Base-by-base conservation (phyloP, 2,329 filamentous ascomycete species). In the Spiromastix sp. region DNA sequence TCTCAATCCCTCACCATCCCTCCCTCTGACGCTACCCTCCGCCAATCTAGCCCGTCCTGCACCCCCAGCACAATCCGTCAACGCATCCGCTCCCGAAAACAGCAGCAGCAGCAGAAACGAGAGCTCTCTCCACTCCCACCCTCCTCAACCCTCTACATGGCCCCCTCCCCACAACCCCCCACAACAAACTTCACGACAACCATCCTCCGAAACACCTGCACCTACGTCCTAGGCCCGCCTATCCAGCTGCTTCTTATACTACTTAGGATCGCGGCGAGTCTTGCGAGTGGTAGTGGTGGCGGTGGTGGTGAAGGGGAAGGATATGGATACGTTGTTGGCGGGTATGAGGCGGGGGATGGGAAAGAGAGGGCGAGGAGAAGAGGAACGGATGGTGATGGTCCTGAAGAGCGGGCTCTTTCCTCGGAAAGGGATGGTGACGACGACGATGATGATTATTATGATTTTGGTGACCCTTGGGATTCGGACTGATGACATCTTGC, bases 171-270 rank as follows among this genome's bases (percentile, higher is more conserved):
- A 31, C 56, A 62, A 38, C 51, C 61, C 22, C 55, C 65, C 0
- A 61, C 70, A 21, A 66, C 68, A 34, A 63, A 69, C 28, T 62
- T 81, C 19, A 72, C 76, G 1, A 64, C 74, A 33, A 71, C 77
- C 3, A 72, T 93, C 19, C 71, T 93, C 17, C 74, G 79, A 37
- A 87, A 84, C 59, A 86, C 85, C 0, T 78, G 74, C 43, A 77
- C 83, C 34, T 70, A 91, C 19, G 70, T 93, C 3, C 63, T 94
- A 10, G 77, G 82, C 0, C 85, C 85, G n/a, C 85, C 87, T 0
- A 74, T 79, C 21, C 77, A 87, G 48, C 70, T 93, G 2, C 72
- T 93, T 22, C 69, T 75, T 17, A 66, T 93, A 26, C 86, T 94
- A 69, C 70, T 94, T 4, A 77, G 74, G 42, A 85, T 94, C 42